Conservation (phyloP, 192 early-diverging fungal species). For the Umbelopsis isabellina region DNA sequence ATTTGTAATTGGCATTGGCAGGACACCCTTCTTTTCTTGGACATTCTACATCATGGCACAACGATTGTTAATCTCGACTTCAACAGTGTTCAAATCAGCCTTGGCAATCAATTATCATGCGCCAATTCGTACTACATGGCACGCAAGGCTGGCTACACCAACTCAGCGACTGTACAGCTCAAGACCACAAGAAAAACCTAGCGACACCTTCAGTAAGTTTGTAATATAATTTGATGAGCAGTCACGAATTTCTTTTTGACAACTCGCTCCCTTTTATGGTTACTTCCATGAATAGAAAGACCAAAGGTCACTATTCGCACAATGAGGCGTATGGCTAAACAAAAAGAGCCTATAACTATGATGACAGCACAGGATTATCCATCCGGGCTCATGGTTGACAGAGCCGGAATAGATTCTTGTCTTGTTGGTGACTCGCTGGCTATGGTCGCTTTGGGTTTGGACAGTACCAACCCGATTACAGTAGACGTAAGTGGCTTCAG, state of each 20-base stretch:
- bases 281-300: conserved; percentile 39
- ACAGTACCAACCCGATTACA: conserved; percentile 83
- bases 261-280: conserved; percentile 6
- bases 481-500: conserved; percentile 66
- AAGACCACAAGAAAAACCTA: conserved; percentile 12
- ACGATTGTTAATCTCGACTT: background rate
- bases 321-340: conserved; percentile 71
- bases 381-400: conserved; percentile 80
- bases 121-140: background rate
- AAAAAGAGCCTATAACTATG: conserved; percentile 80
- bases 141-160: background rate
- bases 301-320: conserved; percentile 89
- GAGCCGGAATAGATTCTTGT: conserved; percentile 81
- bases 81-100: background rate
- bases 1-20: conserved; percentile 12
- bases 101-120: background rate
- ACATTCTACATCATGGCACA: conserved; percentile 12
- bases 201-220: conserved; percentile 9
- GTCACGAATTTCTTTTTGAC: conserved; percentile 10
- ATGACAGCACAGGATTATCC: conserved; percentile 99
- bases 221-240: background rate
- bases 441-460: conserved; percentile 94
- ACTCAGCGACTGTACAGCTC: conserved; percentile 10
- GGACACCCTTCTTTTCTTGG: background rate
- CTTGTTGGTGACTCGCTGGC: conserved; percentile 96